Base-by-base conservation (phyloP, 768 basidiomycete species). In the Sarcodon sp. region DNA sequence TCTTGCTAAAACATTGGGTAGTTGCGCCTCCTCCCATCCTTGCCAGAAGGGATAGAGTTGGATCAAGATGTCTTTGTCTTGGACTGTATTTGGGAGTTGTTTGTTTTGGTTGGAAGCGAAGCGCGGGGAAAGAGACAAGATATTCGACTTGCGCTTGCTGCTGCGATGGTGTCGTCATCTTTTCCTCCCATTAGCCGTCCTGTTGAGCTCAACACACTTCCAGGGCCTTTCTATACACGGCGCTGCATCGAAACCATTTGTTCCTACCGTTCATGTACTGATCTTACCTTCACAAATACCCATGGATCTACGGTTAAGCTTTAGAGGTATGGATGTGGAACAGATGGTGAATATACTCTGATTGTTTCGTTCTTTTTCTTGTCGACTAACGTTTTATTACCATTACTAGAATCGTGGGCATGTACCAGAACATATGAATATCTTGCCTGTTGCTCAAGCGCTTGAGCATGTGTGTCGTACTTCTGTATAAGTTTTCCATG, bases 71-170 rank as follows among this genome's bases (percentile, higher is more conserved):
- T 88, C 6, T 80, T 79, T 54, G 64, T 89, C 44, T 59, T 87
- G 35, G 81, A 90, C 57, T 88, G 83, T 56, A 65, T 79, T 15
- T 87, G 86, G 77, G 88, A 91, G 62, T 66, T 83, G 41, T 90
- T 86, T 55, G 73, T 90, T 13, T 49, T 90, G 31, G 78, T 91
- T 11, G 83, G 83, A 10, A 66, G 64, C 44, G 68, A 75, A 16
- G 85, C 83, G n/a, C 72, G 85, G 46, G 72, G 72, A 32, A 66
- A 73, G 33, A 71, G 79, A 47, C 59, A 61, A 44, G 72, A 79
- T 44, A 87, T 90, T 47, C 69, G 66, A 41, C 64, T 85, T 21
- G 87, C 78, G 3, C 57, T 89, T 7, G 59, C 69, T 44, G 57
- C 75, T 34, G 79, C 79, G 3, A 69, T 64, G 63, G 87, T 87